Percentiles rank a stretch among this genome's conserved stretches.
These are phyloP conservation scores for Tylopilus felleus DNA, from an alignment of 768 basidiomycete species.

Conservation along the genomic window DNA sequence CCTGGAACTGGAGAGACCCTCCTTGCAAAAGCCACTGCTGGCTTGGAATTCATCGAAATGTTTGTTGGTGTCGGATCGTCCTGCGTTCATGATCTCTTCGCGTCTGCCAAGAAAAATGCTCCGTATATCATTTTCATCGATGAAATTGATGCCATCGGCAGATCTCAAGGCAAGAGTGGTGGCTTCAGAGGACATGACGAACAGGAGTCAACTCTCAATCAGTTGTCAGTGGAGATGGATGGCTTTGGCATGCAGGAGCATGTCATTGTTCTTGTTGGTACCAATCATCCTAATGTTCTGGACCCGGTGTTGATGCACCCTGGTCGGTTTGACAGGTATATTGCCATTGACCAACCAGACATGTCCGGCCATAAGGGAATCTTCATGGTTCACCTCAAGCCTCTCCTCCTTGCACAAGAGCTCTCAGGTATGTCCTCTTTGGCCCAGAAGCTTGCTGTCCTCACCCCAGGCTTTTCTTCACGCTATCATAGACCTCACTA, in stretches of 20 bases:
- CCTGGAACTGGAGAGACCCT: slow-evolving; percentile 99
- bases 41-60: slow-evolving; percentile 99
- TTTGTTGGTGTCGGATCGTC: slow-evolving; percentile 99
- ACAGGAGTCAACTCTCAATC: slow-evolving; percentile 95
- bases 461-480: slow-evolving; percentile 97
- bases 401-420: slow-evolving; percentile 63
- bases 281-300: slow-evolving; percentile 94
- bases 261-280: slow-evolving; percentile 93
- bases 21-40: slow-evolving; percentile 96
- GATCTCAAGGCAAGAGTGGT: slow-evolving; percentile 75
- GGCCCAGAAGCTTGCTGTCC: slow-evolving; percentile 90
- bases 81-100: slow-evolving; percentile 95
- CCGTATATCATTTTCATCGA: slow-evolving; percentile 99
- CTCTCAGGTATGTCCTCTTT: slow-evolving; percentile 53
- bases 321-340: slow-evolving; percentile 96
- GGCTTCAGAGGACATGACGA: slow-evolving; percentile 95
- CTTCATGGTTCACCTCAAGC: slow-evolving; percentile 87
- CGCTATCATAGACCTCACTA: too few species aligned
- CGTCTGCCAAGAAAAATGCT: slow-evolving; percentile 95
- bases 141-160: slow-evolving; percentile 99
- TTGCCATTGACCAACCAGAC: slow-evolving; percentile 92
- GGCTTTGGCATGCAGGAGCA: slow-evolving; percentile 98
- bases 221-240: slow-evolving; percentile 98
- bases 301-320: slow-evolving; percentile 95
- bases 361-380: slow-evolving; percentile 94